Percentiles rank a stretch among this genome's conserved stretches.
Conservation (phyloP, 2,329 filamentous ascomycete species). For the Cladobotryum mycophilum region DNA sequence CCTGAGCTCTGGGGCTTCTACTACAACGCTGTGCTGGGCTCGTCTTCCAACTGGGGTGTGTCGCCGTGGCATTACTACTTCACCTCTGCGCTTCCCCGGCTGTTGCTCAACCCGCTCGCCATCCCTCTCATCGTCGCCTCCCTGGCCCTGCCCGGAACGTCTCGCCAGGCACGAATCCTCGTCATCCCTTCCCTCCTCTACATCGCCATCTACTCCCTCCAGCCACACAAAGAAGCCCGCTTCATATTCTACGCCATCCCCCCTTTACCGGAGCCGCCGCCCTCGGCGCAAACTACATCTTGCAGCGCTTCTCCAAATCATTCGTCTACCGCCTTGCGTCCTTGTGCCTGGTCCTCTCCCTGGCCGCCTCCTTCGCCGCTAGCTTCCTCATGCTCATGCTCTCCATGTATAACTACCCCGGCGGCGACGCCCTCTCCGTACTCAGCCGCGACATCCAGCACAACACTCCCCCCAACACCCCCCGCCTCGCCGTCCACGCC, state of each 20-base stretch:
- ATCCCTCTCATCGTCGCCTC: conserved; percentile 51
- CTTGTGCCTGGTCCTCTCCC: conserved; percentile 50
- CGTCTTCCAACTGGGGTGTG: conserved; percentile 81
- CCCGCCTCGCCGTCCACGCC: conserved; percentile 46
- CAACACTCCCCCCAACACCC: conserved; percentile 16
- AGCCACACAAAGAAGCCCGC: conserved; percentile 93
- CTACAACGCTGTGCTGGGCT: conserved; percentile 82
- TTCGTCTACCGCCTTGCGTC: conserved; percentile 49
- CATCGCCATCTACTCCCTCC: conserved; percentile 72
- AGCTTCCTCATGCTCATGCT: conserved; percentile 66
- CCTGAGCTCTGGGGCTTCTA: conserved; percentile 85
- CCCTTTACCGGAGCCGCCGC: conserved; percentile 67
- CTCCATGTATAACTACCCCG: conserved; percentile 89
- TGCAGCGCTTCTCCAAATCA: conserved; percentile 58
- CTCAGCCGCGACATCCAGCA: conserved; percentile 34
- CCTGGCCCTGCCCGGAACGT: conserved; percentile 41
- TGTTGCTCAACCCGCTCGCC: conserved; percentile 73
- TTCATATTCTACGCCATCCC: conserved; percentile 90
- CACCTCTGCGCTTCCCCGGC: conserved; percentile 68
- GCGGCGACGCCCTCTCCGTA: conserved; percentile 66
- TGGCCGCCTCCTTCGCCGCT: conserved; percentile 51
- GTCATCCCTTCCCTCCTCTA: conserved; percentile 66
- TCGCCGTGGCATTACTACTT: conserved; percentile 87
- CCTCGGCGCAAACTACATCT: conserved; percentile 65
- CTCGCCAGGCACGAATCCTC: conserved; percentile 39